These are phyloP conservation scores for Coffea canephora DNA, from an alignment of 257 asterid species.

Conservation along the genomic window DNA sequence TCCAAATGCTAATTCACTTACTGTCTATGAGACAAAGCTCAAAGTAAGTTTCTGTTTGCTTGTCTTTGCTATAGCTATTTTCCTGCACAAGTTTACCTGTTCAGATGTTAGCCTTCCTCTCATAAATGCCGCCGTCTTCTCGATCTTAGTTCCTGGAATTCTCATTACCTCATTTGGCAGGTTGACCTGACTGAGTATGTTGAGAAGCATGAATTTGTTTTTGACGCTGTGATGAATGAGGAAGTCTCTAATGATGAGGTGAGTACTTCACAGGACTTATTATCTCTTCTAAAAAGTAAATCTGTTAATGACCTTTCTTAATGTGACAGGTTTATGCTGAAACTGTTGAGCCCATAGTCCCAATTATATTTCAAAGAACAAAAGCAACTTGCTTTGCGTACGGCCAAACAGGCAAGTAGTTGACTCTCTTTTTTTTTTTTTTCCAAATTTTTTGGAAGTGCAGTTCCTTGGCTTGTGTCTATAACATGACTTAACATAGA, in stretches of 20 bases:
- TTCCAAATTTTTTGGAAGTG: neutral
- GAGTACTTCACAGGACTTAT: slow-evolving; percentile 16
- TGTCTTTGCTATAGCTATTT: neutral
- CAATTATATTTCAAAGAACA: slow-evolving; percentile 53
- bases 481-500: neutral
- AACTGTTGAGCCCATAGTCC: slow-evolving; percentile 56
- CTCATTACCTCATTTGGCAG: slow-evolving; percentile 37
- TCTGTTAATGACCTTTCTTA: slow-evolving; percentile 7
- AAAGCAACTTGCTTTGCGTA: slow-evolving; percentile 62
- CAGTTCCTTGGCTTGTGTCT: neutral
- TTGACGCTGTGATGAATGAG: slow-evolving; percentile 95
- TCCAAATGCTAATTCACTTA: slow-evolving; percentile 54
- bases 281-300: neutral
- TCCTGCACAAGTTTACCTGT: neutral
- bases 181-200: slow-evolving; percentile 92
- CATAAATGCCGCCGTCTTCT: neutral
- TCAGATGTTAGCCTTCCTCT: neutral
- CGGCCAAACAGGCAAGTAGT: slow-evolving; percentile 70
- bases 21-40: slow-evolving; percentile 90
- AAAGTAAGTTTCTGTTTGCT: slow-evolving; percentile 42
- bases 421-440: neutral
- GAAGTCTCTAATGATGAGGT: slow-evolving; percentile 99
- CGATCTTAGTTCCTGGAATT: neutral
- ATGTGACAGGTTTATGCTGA: slow-evolving; percentile 43
- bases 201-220: slow-evolving; percentile 97